A percentile compares a stretch with the other conserved stretches of the same genome.
phyloP scores from a whole-genome alignment of 1,139 yeast species.

The Yamadazyma jaroonii region DNA sequence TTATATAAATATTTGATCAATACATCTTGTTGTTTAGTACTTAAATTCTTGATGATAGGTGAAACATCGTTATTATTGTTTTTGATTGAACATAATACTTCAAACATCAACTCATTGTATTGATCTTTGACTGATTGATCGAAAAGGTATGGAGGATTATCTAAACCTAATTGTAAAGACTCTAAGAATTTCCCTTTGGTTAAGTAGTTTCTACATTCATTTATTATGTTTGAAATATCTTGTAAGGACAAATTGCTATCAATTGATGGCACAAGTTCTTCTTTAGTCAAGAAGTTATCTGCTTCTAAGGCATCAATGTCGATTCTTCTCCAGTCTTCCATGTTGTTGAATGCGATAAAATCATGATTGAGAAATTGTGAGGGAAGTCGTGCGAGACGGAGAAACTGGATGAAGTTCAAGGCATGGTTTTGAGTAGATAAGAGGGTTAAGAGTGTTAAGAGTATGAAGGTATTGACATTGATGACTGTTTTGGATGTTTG shows the following conservation, averaged over 20 bases:
- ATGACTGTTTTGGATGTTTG: too few relatives aligned
- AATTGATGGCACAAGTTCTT: constrained; percentile 64
- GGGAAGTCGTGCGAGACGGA: not conserved
- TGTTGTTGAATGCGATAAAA: constrained; percentile 14
- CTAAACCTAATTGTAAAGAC: constrained; percentile 64
- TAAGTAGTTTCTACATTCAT: constrained; percentile 59
- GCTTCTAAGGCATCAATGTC: constrained; percentile 91
- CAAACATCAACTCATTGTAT: constrained; percentile 61
- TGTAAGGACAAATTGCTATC: constrained; percentile 36
- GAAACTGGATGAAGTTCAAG: not conserved
- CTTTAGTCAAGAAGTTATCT: constrained; percentile 63
- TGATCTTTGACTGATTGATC: constrained; percentile 52
- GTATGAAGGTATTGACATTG: too few relatives aligned
- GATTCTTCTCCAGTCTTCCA: constrained; percentile 70
- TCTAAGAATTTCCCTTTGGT: constrained; percentile 70
- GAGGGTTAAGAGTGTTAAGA: too few relatives aligned
- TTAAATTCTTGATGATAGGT: constrained; percentile 55
- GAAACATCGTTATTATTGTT: constrained; percentile 63
- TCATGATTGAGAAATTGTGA: not conserved
- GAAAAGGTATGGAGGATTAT: constrained; percentile 81
- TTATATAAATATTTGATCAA: constrained; percentile 83
- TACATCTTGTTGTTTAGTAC: constrained; percentile 67
- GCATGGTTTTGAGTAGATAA: constrained; percentile 4
- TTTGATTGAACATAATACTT: constrained; percentile 69
- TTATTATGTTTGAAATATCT: constrained; percentile 55